Evolutionary conservation across 2,329 filamentous ascomycete species (phyloP).

Genomic region (Aspergillus quadricinctus): DNA sequence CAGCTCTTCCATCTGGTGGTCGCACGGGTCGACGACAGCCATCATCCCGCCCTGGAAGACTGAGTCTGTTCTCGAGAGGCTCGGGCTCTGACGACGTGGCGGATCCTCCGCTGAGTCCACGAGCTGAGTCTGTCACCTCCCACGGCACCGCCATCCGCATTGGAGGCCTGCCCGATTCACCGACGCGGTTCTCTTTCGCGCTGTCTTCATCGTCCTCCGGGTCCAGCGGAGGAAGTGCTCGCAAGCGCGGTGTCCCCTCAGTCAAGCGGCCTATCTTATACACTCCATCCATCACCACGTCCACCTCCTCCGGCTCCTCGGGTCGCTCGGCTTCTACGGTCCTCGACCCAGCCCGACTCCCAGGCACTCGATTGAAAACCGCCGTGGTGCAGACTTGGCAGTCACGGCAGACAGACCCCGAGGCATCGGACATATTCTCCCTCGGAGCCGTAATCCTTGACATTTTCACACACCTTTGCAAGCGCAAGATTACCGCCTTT

Average conservation of each 20-base stretch:
- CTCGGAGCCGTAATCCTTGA: constrained; percentile 57
- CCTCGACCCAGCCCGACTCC: constrained; percentile 21
- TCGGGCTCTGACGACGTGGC: constrained; percentile 7
- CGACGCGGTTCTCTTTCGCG: constrained; percentile 28
- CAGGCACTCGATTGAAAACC: constrained; percentile 28
- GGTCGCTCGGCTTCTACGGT: constrained; percentile 11
- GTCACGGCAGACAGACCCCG: constrained; percentile 30
- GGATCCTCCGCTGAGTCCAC: constrained; percentile 17
- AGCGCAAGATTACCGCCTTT: constrained; percentile 54
- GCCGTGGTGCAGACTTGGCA: constrained; percentile 38
- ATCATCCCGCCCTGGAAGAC: constrained; percentile 14
- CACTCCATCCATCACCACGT: constrained; percentile 31
- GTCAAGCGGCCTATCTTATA: constrained; percentile 28
- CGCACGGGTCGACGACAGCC: constrained; percentile 32
- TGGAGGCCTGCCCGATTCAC: constrained; percentile 22
- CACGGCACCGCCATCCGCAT: constrained; percentile 34
- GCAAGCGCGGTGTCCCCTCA: constrained; percentile 15
- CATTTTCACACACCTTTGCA: constrained; percentile 56
- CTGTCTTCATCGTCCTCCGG: constrained; percentile 33
- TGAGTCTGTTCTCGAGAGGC: constrained; percentile 21
- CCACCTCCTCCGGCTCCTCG: constrained; percentile 22
- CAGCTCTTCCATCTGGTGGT: constrained; percentile 38
- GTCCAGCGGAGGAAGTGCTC: constrained; percentile 19
- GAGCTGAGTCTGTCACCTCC: constrained; percentile 29
- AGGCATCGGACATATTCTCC: constrained; percentile 54